Evolutionary conservation across 176 grass and related monocot genomes (phyloP), one percentile per base, ranked within the genome.

Genomic region (Ampelocalamus luodianensis): DNA sequence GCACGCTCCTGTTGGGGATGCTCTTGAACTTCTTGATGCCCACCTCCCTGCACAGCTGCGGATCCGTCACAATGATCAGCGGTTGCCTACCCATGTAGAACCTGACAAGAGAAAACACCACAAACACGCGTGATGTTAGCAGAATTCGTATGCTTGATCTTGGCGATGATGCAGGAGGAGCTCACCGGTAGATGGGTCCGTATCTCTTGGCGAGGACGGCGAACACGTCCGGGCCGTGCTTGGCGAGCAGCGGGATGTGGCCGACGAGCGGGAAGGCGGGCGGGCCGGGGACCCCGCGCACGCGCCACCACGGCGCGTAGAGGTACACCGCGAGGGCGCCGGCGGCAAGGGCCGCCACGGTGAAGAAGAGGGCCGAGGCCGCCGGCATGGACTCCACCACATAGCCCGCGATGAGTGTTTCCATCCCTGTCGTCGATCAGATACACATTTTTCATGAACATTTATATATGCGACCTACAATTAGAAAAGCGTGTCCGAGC

Each of bases 211-310:
- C 67, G 13, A 93, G 77, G 26, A 86, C 14, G 5, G 42, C 13
- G 69, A 93, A 90, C 37, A 86, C 40, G 14, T 32, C 91, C 0
- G 88, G 88, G 1, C 91, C 91, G 65, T 93, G 75, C 85, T 85
- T 90, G 77, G 61, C 78, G 38, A 93, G 69, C 78, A 88, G 70
- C 49, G 88, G 91, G n/a, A 93, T 85, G 81, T 93, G 91, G 6
- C 91, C 88, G 66, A 93, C 18, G 55, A 93, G 58, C 10, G 80
- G 83, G 23, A 68, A 72, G 8, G 81, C 17, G 14, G 71, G 1
- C 0, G 85, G 88, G 11, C 91, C 91, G 43, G 88, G 91, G 10
- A 93, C 77, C 65, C 20, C 65, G 56, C 91, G 86, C 55, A 90
- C 53, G 39, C 72, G 59, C 88, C 88, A 90, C 45, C 80, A 85